Evolutionary conservation across 2,329 filamentous ascomycete species (phyloP).

Genomic region (Aureobasidium sp.): DNA sequence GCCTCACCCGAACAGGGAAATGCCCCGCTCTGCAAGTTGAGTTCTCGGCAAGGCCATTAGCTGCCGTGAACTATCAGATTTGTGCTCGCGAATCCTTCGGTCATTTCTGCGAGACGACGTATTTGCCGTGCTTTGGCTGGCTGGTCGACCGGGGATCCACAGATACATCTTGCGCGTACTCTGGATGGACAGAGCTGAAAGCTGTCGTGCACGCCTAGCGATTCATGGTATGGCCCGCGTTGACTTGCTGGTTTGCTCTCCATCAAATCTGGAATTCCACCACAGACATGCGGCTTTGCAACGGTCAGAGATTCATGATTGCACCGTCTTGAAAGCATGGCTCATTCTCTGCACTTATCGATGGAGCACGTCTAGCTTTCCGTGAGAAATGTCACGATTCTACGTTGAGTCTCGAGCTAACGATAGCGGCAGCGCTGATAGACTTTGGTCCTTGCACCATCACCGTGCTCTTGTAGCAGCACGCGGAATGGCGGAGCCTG

Average conservation of each 20-base stretch:
- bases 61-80: conserved; percentile 7
- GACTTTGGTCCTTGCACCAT: neutral
- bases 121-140: neutral
- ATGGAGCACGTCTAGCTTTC: neutral
- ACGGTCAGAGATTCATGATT: neutral
- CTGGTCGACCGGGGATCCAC: neutral
- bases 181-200: neutral
- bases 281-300: neutral
- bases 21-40: neutral
- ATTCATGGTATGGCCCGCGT: neutral
- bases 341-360: neutral
- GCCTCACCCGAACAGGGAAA: neutral
- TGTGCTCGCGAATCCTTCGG: neutral
- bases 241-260: neutral
- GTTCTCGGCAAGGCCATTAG: neutral
- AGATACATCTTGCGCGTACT: neutral
- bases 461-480: neutral
- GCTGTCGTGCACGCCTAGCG: neutral
- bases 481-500: neutral
- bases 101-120: conserved; percentile 1
- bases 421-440: neutral
- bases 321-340: neutral
- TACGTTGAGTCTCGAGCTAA: neutral
- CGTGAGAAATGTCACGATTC: neutral
- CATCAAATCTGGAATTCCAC: neutral